Percentiles rank a stretch among this genome's conserved stretches.
Evolutionary conservation across 2,329 filamentous ascomycete genomes (phyloP).

Genomic region (Monosporascus sp.): DNA sequence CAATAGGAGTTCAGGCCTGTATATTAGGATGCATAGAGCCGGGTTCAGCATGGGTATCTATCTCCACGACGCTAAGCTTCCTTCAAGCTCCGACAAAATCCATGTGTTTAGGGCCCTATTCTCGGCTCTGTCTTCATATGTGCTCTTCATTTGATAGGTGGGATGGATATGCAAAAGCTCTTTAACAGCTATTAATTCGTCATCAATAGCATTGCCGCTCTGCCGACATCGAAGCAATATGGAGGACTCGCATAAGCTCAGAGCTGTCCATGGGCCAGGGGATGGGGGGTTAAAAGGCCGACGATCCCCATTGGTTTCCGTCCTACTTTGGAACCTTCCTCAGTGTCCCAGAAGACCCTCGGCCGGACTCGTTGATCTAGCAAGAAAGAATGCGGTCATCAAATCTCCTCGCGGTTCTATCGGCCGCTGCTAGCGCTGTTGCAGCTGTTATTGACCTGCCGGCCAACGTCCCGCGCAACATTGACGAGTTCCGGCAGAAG

Average conservation of each 20-base stretch:
- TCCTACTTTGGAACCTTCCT: not conserved
- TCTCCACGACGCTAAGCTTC: not conserved
- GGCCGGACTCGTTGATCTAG: not conserved
- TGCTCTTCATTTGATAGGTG: too few relatives aligned
- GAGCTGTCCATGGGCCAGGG: not conserved
- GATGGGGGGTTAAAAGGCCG: not conserved
- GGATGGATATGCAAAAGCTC: too few relatives aligned
- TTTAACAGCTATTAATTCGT: too few relatives aligned
- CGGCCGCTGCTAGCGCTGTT: slow-evolving; percentile 17
- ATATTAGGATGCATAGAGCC: not conserved
- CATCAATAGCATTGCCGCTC: too few relatives aligned
- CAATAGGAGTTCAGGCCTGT: not conserved
- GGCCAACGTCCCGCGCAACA: slow-evolving; percentile 27
- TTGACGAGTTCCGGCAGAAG: slow-evolving; percentile 32
- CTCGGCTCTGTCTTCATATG: too few relatives aligned
- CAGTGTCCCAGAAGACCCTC: not conserved
- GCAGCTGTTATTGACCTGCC: slow-evolving; percentile 22
- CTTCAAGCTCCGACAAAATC: too few relatives aligned
- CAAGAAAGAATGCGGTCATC: slow-evolving; percentile 18
- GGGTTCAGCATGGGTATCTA: too few relatives aligned
- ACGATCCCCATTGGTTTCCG: not conserved
- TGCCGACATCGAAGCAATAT: too few relatives aligned
- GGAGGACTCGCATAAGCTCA: too few relatives aligned
- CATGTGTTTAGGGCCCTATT: too few relatives aligned
- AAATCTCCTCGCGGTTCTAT: slow-evolving; percentile 13